Evolutionary conservation across 1,139 yeast species (phyloP), one percentile per base, ranked within the genome.

Genomic region (Saccharomyces hybrid): DNA sequence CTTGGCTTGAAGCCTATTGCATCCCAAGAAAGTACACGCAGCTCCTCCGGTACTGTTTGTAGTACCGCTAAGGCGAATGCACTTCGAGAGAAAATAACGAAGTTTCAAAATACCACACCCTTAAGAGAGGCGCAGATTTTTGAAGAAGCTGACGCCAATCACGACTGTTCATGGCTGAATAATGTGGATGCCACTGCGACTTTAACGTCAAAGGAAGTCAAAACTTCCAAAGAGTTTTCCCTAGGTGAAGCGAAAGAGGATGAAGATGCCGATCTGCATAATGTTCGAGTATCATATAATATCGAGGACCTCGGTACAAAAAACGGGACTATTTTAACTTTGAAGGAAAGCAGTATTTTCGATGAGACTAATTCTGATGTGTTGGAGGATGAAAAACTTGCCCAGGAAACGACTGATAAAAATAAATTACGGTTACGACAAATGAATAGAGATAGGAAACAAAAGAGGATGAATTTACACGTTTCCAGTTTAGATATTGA

Each of bases 261-360:
- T 5, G 64, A 63, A 29, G 73, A 75, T 1, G 78, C 73, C 56
- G 75, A 73, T 23, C 34, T 55, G 38, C 60, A 61, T 11, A 44
- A 29, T 1, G 7, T 59, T 48, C 54, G 54, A 44, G 52, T 61
- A 4, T 52, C 62, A 5, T 66, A 62, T 32, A 54, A 58, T 25
- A 41, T 65, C 3, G 29, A 49, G 1, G 53, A 59, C 0, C n/a
- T 64, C 0, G 47, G 31, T 6, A 27, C 58, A 48, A 64, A 60
- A 13, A 59, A 61, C 8, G 81, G 79, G 23, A 80, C 81, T 0
- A 74, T 87, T 1, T 71, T 89, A 53, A 87, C 93, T 0, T 71
- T 88, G 49, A 80, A 84, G 54, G 97, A 89, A 58, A 67, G 73
- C 1, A 74, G 74, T 5, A 70, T 87, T 2, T 61, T 80, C 26